Evolutionary conservation across 139 green algal genomes (phyloP).

Genomic region (Dunaliella primolecta): DNA sequence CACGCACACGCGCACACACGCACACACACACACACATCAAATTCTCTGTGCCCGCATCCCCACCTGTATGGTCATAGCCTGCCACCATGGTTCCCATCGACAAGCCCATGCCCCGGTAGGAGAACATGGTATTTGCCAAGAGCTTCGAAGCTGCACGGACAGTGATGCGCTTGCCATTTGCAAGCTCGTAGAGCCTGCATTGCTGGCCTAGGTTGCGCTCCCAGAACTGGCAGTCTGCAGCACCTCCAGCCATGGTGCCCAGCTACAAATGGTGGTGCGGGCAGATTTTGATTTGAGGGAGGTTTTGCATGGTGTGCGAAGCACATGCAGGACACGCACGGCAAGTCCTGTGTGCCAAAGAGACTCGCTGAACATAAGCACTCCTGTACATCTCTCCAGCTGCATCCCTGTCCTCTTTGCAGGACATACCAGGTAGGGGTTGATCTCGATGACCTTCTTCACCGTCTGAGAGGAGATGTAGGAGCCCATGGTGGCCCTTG

Average conservation of each 20-base stretch:
- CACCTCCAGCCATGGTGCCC: slow-evolving; percentile 97
- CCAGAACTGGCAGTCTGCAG: slow-evolving; percentile 98
- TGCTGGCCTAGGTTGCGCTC: slow-evolving; percentile 90
- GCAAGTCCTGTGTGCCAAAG: too few species aligned
- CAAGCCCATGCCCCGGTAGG: slow-evolving; percentile 95
- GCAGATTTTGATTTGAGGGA: too few species aligned
- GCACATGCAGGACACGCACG: too few species aligned
- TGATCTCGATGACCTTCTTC: slow-evolving; percentile 99
- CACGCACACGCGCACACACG: too few species aligned
- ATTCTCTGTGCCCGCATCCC: too few species aligned
- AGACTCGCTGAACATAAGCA: too few species aligned
- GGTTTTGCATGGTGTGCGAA: too few species aligned
- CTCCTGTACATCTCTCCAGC: too few species aligned
- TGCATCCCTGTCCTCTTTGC: too few species aligned
- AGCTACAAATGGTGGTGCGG: too few species aligned
- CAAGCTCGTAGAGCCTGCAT: slow-evolving; percentile 96
- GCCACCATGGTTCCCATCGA: slow-evolving; percentile 99
- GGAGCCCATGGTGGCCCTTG: slow-evolving; percentile 90
- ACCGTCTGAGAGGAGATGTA: slow-evolving; percentile 97
- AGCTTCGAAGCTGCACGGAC: slow-evolving; percentile 96
- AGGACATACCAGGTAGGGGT: slow-evolving; percentile 85
- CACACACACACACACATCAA: too few species aligned
- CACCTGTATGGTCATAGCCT: slow-evolving; percentile 69
- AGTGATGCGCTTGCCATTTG: slow-evolving; percentile 92
- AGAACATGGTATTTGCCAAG: slow-evolving; percentile 96